These are phyloP conservation scores for Hypoxylon perforatum DNA, from an alignment of 495 filamentous ascomycete species.

Conservation along the genomic window DNA sequence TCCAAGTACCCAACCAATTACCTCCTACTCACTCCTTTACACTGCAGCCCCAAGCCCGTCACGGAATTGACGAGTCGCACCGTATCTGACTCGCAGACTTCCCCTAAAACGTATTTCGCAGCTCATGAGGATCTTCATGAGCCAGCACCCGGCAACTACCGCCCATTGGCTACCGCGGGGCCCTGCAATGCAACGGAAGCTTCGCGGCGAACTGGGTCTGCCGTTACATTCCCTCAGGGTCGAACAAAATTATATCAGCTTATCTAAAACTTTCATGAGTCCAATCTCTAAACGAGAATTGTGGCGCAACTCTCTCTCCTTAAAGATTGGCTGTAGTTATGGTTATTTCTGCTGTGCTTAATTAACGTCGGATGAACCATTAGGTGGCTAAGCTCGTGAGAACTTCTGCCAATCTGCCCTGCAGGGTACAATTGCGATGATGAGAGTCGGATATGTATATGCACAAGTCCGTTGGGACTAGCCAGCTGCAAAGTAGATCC, in stretches of 20 bases:
- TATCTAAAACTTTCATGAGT: slow-evolving; percentile 10
- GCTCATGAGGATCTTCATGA: slow-evolving; percentile 40
- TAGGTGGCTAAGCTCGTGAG: too few species aligned
- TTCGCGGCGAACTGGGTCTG: slow-evolving; percentile 29
- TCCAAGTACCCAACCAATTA: neutral
- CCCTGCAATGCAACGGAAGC: slow-evolving; percentile 33
- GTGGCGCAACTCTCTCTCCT: slow-evolving; percentile 16
- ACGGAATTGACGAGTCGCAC: slow-evolving; percentile 12
- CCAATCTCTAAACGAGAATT: neutral
- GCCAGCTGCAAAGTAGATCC: slow-evolving; percentile 22
- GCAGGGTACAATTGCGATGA: too few species aligned
- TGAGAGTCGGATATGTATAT: slow-evolving; percentile 11
- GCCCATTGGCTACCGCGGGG: slow-evolving; percentile 22
- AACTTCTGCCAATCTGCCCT: too few species aligned
- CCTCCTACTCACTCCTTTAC: slow-evolving; percentile 9
- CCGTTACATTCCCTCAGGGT: slow-evolving; percentile 25
- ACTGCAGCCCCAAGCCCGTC: slow-evolving; percentile 6
- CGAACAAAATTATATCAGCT: slow-evolving; percentile 26
- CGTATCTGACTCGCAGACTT: too few species aligned
- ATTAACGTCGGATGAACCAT: neutral
- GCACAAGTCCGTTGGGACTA: slow-evolving; percentile 17
- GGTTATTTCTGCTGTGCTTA: neutral
- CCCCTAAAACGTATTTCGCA: slow-evolving; percentile 7
- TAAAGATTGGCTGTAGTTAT: neutral
- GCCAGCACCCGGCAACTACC: slow-evolving; percentile 22